Base-by-base conservation (phyloP, 2,329 filamentous ascomycete species). In the Microascus cirrosus region DNA sequence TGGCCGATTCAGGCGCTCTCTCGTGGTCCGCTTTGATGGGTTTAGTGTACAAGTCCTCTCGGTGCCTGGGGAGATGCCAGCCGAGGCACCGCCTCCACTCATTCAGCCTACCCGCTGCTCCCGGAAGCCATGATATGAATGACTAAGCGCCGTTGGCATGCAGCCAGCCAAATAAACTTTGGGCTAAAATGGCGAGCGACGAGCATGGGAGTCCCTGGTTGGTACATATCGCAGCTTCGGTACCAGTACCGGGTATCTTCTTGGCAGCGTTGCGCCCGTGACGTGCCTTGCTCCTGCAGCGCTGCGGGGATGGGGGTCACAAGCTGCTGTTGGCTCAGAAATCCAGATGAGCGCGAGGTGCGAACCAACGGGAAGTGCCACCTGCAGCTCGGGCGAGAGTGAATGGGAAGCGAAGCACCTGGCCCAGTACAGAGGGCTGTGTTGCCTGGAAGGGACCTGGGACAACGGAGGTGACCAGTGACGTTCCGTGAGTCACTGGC, bases 401-500 rank as follows among this genome's bases (percentile, higher is more conserved):
- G n/a, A 24, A 22, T n/a, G 8, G 18, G 3, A 22, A 22, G 45
- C 11, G 45, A 24, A 10, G 18, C 45, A 11, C 2, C 22, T 10
- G 2, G n/a, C 20, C 8, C 20, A 24, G 45, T n/a, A 20, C n/a
- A 20, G 45, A 24, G n/a, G 45, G 45, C 45, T 20, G 45, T 50
- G 45, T 20, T 50, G 45, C 45, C 45, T 50, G 22, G 45, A 4
- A 50, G n/a, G 45, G 22, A 50, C 20, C 18, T 24, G 42, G 20
- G 45, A 50, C n/a, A 10, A 5, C n/a, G 45, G 5, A 20, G 24
- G n/a, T 50, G 45, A 57, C 32, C 24, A 48, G 53, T 53, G 45
- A 53, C 55, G 55, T 53, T 48, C 22, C 55, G 50, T 57, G 55
- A 57, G 55, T 57, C 55, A 57, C 34, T 51, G 39, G 55, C 55